phyloP scores from a whole-genome alignment of 768 basidiomycete genomes.

The Auriculariales sp. region DNA sequence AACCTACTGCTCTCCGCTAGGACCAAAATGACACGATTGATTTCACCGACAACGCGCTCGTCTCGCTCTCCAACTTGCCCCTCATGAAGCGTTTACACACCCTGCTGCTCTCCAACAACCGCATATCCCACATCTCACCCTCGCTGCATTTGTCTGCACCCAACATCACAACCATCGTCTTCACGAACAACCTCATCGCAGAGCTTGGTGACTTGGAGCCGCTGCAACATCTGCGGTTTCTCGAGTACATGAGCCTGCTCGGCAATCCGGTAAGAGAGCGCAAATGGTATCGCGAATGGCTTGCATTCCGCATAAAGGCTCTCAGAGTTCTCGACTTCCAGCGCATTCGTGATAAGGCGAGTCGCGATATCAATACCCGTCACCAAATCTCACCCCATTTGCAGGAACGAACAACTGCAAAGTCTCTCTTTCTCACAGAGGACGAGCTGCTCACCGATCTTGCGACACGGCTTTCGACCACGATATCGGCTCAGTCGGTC shows the following conservation, averaged over 20 bases:
- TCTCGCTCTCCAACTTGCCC: slow-evolving; percentile 71
- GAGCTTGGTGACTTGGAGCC: slow-evolving; percentile 81
- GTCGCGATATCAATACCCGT: slow-evolving; percentile 1
- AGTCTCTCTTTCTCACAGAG: slow-evolving; percentile 64
- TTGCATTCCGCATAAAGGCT: slow-evolving; percentile 74
- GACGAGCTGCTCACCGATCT: slow-evolving; percentile 67
- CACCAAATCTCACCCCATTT: slow-evolving; percentile 11
- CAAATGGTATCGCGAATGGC: slow-evolving; percentile 96
- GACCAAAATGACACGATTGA: slow-evolving; percentile 92
- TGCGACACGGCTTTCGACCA: slow-evolving; percentile 62
- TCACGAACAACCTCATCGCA: slow-evolving; percentile 67
- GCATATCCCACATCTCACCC: slow-evolving; percentile 68
- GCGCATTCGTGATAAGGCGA: slow-evolving; percentile 86
- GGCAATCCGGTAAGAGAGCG: slow-evolving; percentile 81
- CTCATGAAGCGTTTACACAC: slow-evolving; percentile 73
- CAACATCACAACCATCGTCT: slow-evolving; percentile 68
- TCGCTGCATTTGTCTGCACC: slow-evolving; percentile 74
- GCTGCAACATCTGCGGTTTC: slow-evolving; percentile 54
- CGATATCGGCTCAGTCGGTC: slow-evolving; percentile 50
- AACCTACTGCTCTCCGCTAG: slow-evolving; percentile 20
- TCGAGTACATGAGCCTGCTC: slow-evolving; percentile 62
- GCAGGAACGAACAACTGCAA: slow-evolving; percentile 69
- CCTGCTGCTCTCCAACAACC: slow-evolving; percentile 80
- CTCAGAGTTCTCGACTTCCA: slow-evolving; percentile 91
- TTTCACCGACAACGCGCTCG: slow-evolving; percentile 82